phyloP scores from a whole-genome alignment of 257 asterid species.

The Asclepias syriaca region DNA sequence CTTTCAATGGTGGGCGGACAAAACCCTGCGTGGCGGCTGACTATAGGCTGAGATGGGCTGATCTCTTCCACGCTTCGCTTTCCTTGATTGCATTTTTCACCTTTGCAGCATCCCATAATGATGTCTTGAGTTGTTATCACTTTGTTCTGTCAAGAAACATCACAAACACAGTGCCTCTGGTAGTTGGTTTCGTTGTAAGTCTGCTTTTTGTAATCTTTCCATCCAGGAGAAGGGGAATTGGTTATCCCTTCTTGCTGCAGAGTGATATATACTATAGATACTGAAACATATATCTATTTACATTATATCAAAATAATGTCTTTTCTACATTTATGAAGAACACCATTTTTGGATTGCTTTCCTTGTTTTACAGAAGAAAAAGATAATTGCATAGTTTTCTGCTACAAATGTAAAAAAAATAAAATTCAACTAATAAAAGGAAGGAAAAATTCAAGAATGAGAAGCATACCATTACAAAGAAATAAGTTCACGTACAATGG shows the following conservation, averaged over 20 bases:
- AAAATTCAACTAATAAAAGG: conserved; percentile 11
- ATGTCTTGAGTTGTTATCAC: conserved; percentile 46
- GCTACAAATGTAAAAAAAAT: neutral
- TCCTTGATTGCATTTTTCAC: conserved; percentile 47
- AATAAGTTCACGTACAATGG: conserved; percentile 56
- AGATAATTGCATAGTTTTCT: neutral
- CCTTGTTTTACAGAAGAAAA: neutral
- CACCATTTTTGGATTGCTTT: neutral
- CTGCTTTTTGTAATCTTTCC: conserved; percentile 56
- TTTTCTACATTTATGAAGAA: neutral
- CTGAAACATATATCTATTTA: neutral
- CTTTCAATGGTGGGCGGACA: conserved; percentile 43
- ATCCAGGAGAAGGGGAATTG: conserved; percentile 59
- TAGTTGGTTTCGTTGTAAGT: conserved; percentile 40
- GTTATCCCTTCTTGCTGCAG: conserved; percentile 57
- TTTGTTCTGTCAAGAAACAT: conserved; percentile 37
- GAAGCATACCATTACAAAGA: conserved; percentile 12
- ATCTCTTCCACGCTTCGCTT: conserved; percentile 41
- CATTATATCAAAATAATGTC: neutral
- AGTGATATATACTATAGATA: conserved; percentile 22
- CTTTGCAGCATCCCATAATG: conserved; percentile 43
- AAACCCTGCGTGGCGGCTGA: conserved; percentile 31
- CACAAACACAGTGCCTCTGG: conserved; percentile 37
- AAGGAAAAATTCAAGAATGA: conserved; percentile 4
- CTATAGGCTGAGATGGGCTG: conserved; percentile 47